Percentiles rank a stretch among this genome's conserved stretches.
Evolutionary conservation across 2,329 filamentous ascomycete species (phyloP).

Genomic region (Rhinocladiella similis): DNA sequence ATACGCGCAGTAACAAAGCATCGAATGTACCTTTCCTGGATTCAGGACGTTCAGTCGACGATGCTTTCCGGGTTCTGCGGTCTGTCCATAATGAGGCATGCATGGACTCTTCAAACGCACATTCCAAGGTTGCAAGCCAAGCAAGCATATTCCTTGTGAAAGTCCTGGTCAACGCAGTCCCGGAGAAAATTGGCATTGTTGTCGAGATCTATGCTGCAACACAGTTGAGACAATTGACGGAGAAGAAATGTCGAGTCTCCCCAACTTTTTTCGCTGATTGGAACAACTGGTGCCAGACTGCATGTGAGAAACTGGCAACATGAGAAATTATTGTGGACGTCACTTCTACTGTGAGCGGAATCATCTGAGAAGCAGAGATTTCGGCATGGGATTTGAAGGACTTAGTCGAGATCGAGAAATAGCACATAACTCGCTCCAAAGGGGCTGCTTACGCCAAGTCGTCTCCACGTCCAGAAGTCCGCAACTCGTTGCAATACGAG

Average conservation of each 20-base stretch:
- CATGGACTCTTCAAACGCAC: slow-evolving; percentile 61
- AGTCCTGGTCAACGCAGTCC: slow-evolving; percentile 47
- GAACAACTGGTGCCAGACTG: slow-evolving; percentile 65
- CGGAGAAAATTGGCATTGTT: slow-evolving; percentile 54
- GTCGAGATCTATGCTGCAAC: slow-evolving; percentile 66
- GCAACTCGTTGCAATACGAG: too few relatives aligned
- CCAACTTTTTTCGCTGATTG: slow-evolving; percentile 69
- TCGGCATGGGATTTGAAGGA: too few relatives aligned
- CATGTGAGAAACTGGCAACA: slow-evolving; percentile 10
- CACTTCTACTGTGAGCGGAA: background rate
- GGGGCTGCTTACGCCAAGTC: too few relatives aligned
- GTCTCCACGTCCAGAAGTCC: too few relatives aligned
- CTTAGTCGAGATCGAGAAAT: too few relatives aligned
- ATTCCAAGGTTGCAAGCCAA: slow-evolving; percentile 72
- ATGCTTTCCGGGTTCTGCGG: slow-evolving; percentile 45
- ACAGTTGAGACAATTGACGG: slow-evolving; percentile 59
- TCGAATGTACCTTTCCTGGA: slow-evolving; percentile 45
- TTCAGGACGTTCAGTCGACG: slow-evolving; percentile 49
- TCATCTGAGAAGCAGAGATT: too few relatives aligned
- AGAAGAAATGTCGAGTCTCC: slow-evolving; percentile 61
- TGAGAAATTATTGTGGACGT: background rate
- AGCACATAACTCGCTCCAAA: too few relatives aligned
- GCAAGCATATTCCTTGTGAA: slow-evolving; percentile 48
- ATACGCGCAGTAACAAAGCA: slow-evolving; percentile 62
- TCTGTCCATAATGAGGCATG: slow-evolving; percentile 67